Percentiles rank a stretch among this genome's conserved stretches.
phyloP scores from a whole-genome alignment of 2,329 filamentous ascomycete genomes.

The Microsporum ferrugineum region DNA sequence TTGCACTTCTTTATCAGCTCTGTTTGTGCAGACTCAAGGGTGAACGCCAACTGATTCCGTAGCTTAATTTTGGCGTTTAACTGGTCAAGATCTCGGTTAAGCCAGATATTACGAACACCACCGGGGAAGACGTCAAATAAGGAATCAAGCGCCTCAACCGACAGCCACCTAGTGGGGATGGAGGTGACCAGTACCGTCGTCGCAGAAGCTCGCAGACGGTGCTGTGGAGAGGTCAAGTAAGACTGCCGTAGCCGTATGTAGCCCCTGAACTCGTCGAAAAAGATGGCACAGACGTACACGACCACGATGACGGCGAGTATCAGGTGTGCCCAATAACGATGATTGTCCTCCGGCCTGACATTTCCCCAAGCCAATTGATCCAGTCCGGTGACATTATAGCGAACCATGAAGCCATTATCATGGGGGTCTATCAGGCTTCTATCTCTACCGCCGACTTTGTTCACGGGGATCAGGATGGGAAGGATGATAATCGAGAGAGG shows the following conservation, averaged over 20 bases:
- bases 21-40: slow-evolving; percentile 72
- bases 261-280: slow-evolving; percentile 72
- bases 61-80: slow-evolving; percentile 73
- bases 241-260: slow-evolving; percentile 92
- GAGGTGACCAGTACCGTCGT: slow-evolving; percentile 89
- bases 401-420: slow-evolving; percentile 23
- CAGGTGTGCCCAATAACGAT: slow-evolving; percentile 74
- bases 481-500: slow-evolving; percentile 67
- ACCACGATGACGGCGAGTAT: slow-evolving; percentile 67
- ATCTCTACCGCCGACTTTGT: slow-evolving; percentile 60
- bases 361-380: slow-evolving; percentile 85
- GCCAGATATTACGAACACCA: slow-evolving; percentile 89
- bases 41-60: slow-evolving; percentile 57
- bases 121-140: slow-evolving; percentile 95
- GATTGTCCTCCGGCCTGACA: slow-evolving; percentile 52
- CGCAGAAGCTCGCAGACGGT: slow-evolving; percentile 82
- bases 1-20: slow-evolving; percentile 70
- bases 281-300: slow-evolving; percentile 73
- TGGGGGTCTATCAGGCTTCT: slow-evolving; percentile 31
- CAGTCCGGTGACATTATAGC: slow-evolving; percentile 51
- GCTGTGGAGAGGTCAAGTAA: slow-evolving; percentile 86
- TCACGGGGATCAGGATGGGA: slow-evolving; percentile 77
- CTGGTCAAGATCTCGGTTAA: slow-evolving; percentile 78
- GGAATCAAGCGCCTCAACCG: slow-evolving; percentile 63
- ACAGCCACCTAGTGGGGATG: slow-evolving; percentile 86